Conservation (phyloP, 352 stramenopile species). For the Globisporangium nagaii region DNA sequence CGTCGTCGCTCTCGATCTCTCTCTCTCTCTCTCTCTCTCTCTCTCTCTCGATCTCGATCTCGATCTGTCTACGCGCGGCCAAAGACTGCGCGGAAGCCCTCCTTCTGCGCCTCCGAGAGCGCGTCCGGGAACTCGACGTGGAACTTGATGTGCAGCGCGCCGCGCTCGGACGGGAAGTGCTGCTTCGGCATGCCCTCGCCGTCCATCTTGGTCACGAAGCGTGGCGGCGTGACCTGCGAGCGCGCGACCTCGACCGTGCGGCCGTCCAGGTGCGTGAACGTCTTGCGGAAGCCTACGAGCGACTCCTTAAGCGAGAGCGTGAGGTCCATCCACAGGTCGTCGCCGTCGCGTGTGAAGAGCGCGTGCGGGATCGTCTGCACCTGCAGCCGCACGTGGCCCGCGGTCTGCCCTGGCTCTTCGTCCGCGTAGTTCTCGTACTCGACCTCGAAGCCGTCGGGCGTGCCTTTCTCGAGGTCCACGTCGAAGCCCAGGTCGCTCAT, state of each 20-base stretch:
- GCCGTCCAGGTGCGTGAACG: conserved; percentile 92
- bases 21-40: neutral
- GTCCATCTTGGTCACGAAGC: conserved; percentile 86
- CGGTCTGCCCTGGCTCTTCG: conserved; percentile 83
- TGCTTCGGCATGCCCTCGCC: conserved; percentile 95
- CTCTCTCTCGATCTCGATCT: no score
- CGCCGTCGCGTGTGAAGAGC: conserved; percentile 89
- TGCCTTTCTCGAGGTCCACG: conserved; percentile 94
- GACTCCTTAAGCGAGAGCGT: conserved; percentile 94
- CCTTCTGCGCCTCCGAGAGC: conserved; percentile 82
- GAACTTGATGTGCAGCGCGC: conserved; percentile 94
- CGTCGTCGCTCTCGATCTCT: neutral
- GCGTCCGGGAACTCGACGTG: conserved; percentile 92
- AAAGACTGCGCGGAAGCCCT: conserved; percentile 52
- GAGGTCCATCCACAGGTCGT: conserved; percentile 95
- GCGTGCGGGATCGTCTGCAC: conserved; percentile 83
- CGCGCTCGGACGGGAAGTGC: conserved; percentile 77
- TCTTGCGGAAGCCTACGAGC: conserved; percentile 91
- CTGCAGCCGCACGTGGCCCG: conserved; percentile 92
- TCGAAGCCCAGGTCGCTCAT: conserved; percentile 94
- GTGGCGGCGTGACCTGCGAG: conserved; percentile 87
- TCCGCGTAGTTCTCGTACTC: conserved; percentile 92
- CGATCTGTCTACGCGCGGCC: conserved; percentile 32
- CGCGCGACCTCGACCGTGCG: conserved; percentile 85
- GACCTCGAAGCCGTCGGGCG: conserved; percentile 90